Conservation (phyloP, 2,329 filamentous ascomycete genomes). For the Calonectria multiphialidica region DNA sequence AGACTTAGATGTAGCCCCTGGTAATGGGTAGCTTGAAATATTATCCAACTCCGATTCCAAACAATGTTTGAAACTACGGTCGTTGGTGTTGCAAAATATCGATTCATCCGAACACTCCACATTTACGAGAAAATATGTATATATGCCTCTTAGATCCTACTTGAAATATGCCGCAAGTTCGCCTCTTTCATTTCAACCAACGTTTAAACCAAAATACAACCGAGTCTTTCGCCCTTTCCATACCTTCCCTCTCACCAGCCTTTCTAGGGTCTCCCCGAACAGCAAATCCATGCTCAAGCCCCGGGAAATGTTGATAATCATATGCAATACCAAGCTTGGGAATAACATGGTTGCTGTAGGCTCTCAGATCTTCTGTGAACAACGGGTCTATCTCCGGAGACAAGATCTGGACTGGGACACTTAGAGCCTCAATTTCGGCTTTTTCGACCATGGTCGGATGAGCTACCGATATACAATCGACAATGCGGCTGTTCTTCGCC, state of each 20-base stretch:
- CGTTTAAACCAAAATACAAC: not conserved
- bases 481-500: not conserved
- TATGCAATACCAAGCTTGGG: slow-evolving; percentile 16
- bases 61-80: no score
- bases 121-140: no score
- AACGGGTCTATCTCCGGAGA: slow-evolving; percentile 3
- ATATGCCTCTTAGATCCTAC: no score
- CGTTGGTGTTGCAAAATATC: no score
- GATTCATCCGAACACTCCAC: no score
- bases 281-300: slow-evolving; percentile 15
- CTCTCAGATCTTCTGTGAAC: slow-evolving; percentile 6
- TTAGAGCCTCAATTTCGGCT: not conserved
- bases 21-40: not conserved
- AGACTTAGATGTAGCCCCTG: not conserved
- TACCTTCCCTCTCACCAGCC: slow-evolving; percentile 2
- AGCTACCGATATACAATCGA: slow-evolving; percentile 11
- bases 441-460: slow-evolving; percentile 2
- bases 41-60: not conserved
- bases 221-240: slow-evolving; percentile 24
- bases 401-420: slow-evolving; percentile 12
- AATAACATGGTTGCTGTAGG: not conserved
- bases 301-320: slow-evolving; percentile 28
- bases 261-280: slow-evolving; percentile 11
- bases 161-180: no score
- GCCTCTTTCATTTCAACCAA: not conserved